Percentiles rank a stretch among this genome's conserved stretches.
Conservation (phyloP, 805 yeast genomes). For the Hanseniaspora thailandica region DNA sequence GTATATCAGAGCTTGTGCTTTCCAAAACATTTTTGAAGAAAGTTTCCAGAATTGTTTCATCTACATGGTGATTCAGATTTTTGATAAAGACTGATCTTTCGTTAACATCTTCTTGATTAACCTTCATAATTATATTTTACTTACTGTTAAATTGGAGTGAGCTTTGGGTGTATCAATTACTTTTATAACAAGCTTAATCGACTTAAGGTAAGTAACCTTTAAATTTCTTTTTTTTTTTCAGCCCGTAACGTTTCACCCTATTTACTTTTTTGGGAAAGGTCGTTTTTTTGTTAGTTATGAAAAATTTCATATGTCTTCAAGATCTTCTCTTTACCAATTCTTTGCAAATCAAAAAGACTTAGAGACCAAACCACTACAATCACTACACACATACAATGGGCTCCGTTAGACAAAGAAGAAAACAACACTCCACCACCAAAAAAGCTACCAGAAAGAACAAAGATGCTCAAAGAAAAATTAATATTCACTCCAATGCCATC, state of each 20-base stretch:
- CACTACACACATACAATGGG: slow-evolving; percentile 32
- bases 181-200: not conserved
- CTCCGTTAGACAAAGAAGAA: slow-evolving; percentile 76
- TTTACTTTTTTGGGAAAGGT: not conserved
- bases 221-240: not conserved
- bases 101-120: slow-evolving; percentile 32
- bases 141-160: not conserved
- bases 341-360: too few species aligned
- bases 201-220: not conserved
- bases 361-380: not conserved
- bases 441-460: slow-evolving; percentile 61
- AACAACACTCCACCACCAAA: slow-evolving; percentile 56
- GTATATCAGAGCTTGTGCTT: slow-evolving; percentile 32
- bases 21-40: slow-evolving; percentile 30
- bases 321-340: too few species aligned
- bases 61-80: slow-evolving; percentile 37
- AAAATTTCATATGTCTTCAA: not conserved
- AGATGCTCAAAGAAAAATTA: slow-evolving; percentile 56
- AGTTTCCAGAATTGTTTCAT: slow-evolving; percentile 41
- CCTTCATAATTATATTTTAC: too few species aligned
- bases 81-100: slow-evolving; percentile 45
- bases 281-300: not conserved
- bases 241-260: not conserved
- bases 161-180: not conserved
- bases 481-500: slow-evolving; percentile 61